phyloP scores from a whole-genome alignment of 163 green algal genomes.

The Coccomyxa subellipsoidea region DNA sequence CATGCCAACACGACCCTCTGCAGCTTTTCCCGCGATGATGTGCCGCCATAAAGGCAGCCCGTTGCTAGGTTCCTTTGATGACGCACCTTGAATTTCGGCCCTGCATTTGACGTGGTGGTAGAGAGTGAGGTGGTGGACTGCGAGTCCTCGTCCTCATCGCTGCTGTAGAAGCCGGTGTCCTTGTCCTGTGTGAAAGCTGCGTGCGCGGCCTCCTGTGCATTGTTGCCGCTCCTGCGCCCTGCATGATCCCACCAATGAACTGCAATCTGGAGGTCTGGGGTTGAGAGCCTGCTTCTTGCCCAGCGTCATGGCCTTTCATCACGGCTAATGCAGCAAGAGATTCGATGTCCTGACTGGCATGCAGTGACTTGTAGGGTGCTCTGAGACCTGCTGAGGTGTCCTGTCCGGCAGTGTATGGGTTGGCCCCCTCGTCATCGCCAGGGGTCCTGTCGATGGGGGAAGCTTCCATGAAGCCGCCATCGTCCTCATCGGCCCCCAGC shows the following conservation, averaged over 20 bases:
- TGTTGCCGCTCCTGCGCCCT: not conserved
- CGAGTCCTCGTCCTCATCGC: conserved; percentile 24
- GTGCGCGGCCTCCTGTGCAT: conserved; percentile 20
- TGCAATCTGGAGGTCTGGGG: not conserved
- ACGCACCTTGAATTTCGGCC: conserved; percentile 14
- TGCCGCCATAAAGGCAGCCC: not conserved
- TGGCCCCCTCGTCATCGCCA: not conserved
- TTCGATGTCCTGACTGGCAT: not conserved
- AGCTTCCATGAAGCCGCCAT: conserved; percentile 14
- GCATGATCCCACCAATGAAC: not conserved
- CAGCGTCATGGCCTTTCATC: too few species aligned
- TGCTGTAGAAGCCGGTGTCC: conserved; percentile 30
- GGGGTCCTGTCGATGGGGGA: not conserved
- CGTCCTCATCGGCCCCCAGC: not conserved
- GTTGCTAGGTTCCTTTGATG: too few species aligned
- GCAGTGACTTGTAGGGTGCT: not conserved
- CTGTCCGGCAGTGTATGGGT: not conserved
- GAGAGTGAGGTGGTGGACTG: not conserved
- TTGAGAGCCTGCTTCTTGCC: not conserved
- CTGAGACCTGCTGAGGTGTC: not conserved
- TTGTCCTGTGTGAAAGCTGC: conserved; percentile 22
- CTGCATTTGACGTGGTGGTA: not conserved
- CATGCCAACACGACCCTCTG: too few species aligned
- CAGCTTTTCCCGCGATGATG: too few species aligned
- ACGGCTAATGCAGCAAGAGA: too few species aligned